phyloP scores from a whole-genome alignment of 768 basidiomycete species.

The Antrodiella citrinella region DNA sequence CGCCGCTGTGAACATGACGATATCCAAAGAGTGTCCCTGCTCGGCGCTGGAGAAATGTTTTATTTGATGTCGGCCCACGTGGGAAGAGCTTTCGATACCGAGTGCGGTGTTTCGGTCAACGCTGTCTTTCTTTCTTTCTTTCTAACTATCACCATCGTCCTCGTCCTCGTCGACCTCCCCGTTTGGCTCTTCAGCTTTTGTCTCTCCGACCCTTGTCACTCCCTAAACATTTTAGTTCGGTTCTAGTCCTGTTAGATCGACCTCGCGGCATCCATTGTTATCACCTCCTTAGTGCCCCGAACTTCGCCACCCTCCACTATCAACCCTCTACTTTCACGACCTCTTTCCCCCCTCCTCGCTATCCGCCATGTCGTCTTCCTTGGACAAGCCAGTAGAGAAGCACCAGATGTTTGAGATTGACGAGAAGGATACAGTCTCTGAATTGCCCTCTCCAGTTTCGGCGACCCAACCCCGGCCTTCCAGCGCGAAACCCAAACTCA shows the following conservation, averaged over 20 bases:
- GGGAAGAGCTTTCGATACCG: no score
- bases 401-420: slow-evolving; percentile 19
- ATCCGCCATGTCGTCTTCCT: background rate
- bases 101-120: no score
- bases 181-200: background rate
- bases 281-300: background rate
- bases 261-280: background rate
- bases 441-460: slow-evolving; percentile 53
- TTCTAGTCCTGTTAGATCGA: background rate
- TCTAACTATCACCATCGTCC: background rate
- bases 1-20: no score
- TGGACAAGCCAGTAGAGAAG: background rate
- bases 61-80: no score
- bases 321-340: background rate
- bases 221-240: background rate
- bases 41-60: no score
- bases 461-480: slow-evolving; percentile 27
- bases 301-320: background rate
- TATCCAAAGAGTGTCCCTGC: no score
- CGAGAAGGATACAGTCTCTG: slow-evolving; percentile 14
- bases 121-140: no score
- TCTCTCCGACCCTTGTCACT: background rate
- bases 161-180: background rate
- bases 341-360: background rate
- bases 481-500: slow-evolving; percentile 39